Evolutionary conservation across 192 early-diverging fungal species (phyloP).

Genomic region (Thoreauomyces humboldtii): DNA sequence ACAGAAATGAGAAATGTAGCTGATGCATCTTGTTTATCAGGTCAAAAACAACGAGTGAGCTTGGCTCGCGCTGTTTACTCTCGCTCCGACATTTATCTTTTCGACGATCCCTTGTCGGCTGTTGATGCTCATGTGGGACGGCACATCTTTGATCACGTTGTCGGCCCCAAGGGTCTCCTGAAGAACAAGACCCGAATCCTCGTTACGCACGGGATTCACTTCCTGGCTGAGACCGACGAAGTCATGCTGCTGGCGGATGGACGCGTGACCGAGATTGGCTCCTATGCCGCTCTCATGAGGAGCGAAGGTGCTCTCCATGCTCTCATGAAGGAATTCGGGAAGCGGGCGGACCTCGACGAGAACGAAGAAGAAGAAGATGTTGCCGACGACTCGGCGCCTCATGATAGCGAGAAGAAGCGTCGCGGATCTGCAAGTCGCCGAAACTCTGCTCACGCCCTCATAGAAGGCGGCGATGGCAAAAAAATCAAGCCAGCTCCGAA

Average conservation of each 20-base stretch:
- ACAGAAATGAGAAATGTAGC: no score
- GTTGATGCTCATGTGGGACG: slow-evolving; percentile 75
- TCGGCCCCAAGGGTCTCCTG: slow-evolving; percentile 84
- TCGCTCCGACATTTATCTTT: slow-evolving; percentile 81
- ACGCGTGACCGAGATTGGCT: slow-evolving; percentile 63
- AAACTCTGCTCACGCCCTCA: neutral
- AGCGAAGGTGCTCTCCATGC: slow-evolving; percentile 57
- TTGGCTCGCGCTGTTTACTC: slow-evolving; percentile 82
- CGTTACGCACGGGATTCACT: slow-evolving; percentile 69
- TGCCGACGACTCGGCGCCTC: slow-evolving; percentile 3
- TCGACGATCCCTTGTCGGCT: slow-evolving; percentile 52
- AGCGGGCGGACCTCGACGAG: slow-evolving; percentile 38
- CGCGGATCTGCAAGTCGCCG: neutral
- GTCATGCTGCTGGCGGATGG: slow-evolving; percentile 78
- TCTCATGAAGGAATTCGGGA: slow-evolving; percentile 74
- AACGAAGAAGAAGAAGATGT: slow-evolving; percentile 17
- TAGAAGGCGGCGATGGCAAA: neutral
- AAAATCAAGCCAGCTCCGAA: neutral
- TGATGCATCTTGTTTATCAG: neutral
- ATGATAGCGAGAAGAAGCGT: neutral
- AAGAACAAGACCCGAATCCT: slow-evolving; percentile 74
- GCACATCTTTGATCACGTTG: slow-evolving; percentile 83
- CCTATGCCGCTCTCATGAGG: slow-evolving; percentile 64
- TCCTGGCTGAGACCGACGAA: slow-evolving; percentile 62
- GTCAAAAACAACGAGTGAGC: slow-evolving; percentile 54